phyloP scores from a whole-genome alignment of 805 yeast genomes.

The Lipomyces orientalis region DNA sequence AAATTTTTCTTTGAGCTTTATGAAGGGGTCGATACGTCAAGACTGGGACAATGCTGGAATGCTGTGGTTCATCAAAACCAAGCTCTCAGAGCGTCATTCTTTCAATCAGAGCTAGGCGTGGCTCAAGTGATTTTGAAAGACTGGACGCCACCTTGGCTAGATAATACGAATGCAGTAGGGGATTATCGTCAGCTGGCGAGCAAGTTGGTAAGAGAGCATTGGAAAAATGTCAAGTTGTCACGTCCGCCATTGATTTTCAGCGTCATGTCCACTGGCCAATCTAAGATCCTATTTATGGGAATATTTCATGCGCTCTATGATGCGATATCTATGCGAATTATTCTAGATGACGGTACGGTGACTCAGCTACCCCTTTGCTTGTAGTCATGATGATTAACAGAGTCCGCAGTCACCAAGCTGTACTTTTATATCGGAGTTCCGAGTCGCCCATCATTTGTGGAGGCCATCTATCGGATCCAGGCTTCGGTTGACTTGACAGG shows the following conservation, averaged over 20 bases:
- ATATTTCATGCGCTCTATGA: conserved; percentile 41
- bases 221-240: conserved; percentile 21
- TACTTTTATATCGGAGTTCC: conserved; percentile 24
- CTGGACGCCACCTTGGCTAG: conserved; percentile 33
- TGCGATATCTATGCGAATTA: conserved; percentile 32
- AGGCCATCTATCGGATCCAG: conserved; percentile 23
- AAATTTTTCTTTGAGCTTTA: conserved; percentile 23
- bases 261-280: neutral
- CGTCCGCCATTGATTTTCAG: conserved; percentile 29
- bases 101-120: conserved; percentile 31
- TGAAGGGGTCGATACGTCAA: conserved; percentile 21
- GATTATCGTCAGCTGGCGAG: neutral
- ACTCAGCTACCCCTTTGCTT: neutral
- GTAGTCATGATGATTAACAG: neutral
- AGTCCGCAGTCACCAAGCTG: conserved; percentile 14
- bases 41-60: conserved; percentile 23
- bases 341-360: conserved; percentile 32
- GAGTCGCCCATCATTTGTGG: conserved; percentile 30
- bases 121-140: conserved; percentile 33
- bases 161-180: neutral
- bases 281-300: conserved; percentile 12
- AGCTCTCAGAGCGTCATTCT: conserved; percentile 33
- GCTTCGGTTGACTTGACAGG: neutral
- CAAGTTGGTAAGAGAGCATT: conserved; percentile 8
- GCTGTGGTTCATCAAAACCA: conserved; percentile 17